Conservation (phyloP, 257 asterid genomes). For the Solanum dulcamara region DNA sequence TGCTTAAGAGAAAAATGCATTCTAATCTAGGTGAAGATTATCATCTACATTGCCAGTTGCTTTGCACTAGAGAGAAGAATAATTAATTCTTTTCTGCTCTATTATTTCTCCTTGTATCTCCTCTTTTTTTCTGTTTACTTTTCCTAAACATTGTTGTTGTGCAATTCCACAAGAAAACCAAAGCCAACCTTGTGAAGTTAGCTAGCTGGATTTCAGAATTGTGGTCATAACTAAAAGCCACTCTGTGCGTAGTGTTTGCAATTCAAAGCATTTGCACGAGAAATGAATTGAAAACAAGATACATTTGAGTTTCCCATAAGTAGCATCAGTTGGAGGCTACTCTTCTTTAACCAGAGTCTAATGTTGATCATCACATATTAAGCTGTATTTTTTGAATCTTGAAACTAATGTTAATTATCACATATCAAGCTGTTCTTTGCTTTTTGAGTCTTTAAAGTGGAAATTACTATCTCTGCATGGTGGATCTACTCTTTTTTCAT, state of each 20-base stretch:
- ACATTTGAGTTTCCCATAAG: not conserved
- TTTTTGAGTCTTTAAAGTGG: not conserved
- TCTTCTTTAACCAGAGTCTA: not conserved
- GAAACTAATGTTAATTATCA: not conserved
- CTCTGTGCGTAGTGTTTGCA: not conserved
- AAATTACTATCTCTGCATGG: not conserved
- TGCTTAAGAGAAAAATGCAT: not conserved
- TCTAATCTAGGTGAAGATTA: not conserved
- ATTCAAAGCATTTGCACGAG: not conserved
- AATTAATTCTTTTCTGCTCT: not conserved
- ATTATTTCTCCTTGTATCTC: not conserved
- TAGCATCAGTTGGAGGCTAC: not conserved
- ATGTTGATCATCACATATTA: not conserved
- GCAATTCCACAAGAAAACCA: not conserved
- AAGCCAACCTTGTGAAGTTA: not conserved
- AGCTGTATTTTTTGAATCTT: not conserved
- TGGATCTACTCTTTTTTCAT: not conserved
- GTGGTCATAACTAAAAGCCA: not conserved
- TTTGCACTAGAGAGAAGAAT: not conserved
- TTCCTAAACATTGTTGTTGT: not conserved
- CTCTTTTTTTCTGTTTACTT: not conserved
- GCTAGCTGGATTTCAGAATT: not conserved
- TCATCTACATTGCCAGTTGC: not conserved
- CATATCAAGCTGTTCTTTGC: not conserved
- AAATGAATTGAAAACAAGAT: not conserved